Evolutionary conservation across 192 early-diverging fungal genomes (phyloP), one percentile per base, ranked within the genome.

Genomic region (Podila epicladia): DNA sequence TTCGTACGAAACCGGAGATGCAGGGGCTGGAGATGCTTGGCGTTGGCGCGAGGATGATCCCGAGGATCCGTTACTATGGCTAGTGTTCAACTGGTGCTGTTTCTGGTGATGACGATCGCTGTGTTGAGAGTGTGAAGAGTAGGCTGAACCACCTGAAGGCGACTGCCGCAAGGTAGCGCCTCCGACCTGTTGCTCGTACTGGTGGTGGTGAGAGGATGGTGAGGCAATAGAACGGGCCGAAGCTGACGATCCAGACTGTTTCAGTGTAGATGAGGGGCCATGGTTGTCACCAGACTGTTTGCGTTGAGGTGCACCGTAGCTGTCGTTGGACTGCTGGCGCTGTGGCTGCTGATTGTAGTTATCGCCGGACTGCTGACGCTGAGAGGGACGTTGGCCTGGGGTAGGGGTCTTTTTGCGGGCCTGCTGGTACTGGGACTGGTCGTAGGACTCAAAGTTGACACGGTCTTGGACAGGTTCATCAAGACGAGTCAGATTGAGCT

Each of bases 241-340:
- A 17, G 69, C 69, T 1, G 64, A 60, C 1, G 76, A 77, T 11
- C 58, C 53, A 38, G 76, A 79, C 58, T 79, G 76, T 13, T 72
- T 77, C 53, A 72, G 32, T 38, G 22, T 11, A 26, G 53, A 55
- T 2, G 53, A 55, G 53, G 53, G 24, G 53, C 53, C 53, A 55
- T 55, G n/a, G 53, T 7, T 55, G 22, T 55, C 53, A 26, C 8
- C 8, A 24, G 53, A 55, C 17, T 55, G 53, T 26, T 55, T n/a
- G 24, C 53, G 53, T 22, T 55, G 53, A 55, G 53, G 53, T 24
- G 22, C 62, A 29, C 61, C 59, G 28, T 62, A 41, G 15, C 41
- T 45, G 41, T 45, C 41, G 41, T 11, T 11, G 41, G 41, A 45
- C 4, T 45, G 53, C 24, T 55, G 57, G 1, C 64, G 70, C 51